These are phyloP conservation scores for Thymus mandschuricus DNA, from an alignment of 257 asterid genomes.

Conservation along the genomic window DNA sequence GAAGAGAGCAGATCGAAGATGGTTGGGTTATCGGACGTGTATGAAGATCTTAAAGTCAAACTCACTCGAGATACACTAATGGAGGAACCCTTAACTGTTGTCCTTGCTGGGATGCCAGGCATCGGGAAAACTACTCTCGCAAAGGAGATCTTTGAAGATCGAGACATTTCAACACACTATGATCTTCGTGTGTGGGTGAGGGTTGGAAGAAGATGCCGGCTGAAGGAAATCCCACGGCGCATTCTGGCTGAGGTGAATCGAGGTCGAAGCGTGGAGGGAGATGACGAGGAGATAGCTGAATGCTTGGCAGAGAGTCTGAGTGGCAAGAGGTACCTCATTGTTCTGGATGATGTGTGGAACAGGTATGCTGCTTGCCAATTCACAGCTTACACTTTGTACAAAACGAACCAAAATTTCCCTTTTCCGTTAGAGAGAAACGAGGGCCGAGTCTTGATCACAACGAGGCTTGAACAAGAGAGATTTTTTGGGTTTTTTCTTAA, in stretches of 20 bases:
- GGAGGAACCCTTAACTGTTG: neutral
- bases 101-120: neutral
- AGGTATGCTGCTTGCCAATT: neutral
- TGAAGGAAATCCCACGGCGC: neutral
- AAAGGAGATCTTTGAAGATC: neutral
- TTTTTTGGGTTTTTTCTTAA: neutral
- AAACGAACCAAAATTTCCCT: neutral
- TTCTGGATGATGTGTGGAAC: neutral
- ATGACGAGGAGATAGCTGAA: neutral
- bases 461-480: neutral
- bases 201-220: neutral
- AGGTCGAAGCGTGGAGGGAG: neutral
- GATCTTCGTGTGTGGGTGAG: conserved; percentile 1
- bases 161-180: neutral
- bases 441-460: conserved; percentile 6
- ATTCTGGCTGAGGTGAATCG: neutral
- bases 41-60: neutral
- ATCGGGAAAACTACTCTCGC: neutral
- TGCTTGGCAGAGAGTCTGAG: neutral
- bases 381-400: neutral
- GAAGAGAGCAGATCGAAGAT: neutral
- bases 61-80: neutral
- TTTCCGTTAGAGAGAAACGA: neutral
- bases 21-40: neutral
- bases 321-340: neutral